These are phyloP conservation scores for Globisporangium nagaii DNA, from an alignment of 352 stramenopile genomes.

Conservation along the genomic window DNA sequence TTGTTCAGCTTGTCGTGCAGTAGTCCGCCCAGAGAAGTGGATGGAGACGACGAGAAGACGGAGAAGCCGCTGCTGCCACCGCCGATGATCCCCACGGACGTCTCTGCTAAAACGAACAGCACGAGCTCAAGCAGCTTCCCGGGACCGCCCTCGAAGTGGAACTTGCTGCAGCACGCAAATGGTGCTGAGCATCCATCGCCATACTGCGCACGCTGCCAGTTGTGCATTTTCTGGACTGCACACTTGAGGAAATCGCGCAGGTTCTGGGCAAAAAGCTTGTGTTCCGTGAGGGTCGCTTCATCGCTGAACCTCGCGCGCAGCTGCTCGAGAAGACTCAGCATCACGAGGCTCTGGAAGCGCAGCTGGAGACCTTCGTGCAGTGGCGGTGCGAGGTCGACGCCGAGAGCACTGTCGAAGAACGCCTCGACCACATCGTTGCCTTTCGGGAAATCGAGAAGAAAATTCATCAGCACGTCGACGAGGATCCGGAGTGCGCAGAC, in stretches of 20 bases:
- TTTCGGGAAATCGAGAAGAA: constrained; percentile 41
- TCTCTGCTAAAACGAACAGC: constrained; percentile 53
- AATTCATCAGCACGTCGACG: constrained; percentile 42
- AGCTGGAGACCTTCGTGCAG: constrained; percentile 43
- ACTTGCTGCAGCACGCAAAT: constrained; percentile 43
- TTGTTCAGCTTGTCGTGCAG: constrained; percentile 50
- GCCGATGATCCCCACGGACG: constrained; percentile 25
- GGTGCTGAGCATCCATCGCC: constrained; percentile 43
- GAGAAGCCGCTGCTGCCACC: constrained; percentile 11
- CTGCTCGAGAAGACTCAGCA: constrained; percentile 48
- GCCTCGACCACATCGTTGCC: constrained; percentile 42
- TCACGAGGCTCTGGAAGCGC: constrained; percentile 45
- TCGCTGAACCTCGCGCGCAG: constrained; percentile 39
- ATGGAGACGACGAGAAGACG: constrained; percentile 4
- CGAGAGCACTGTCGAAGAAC: constrained; percentile 39
- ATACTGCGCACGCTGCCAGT: constrained; percentile 63
- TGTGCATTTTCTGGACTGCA: constrained; percentile 53
- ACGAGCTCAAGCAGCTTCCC: constrained; percentile 49
- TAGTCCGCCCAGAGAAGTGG: constrained; percentile 41
- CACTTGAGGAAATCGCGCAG: constrained; percentile 56
- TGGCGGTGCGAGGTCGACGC: constrained; percentile 25
- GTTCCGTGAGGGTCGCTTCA: constrained; percentile 32
- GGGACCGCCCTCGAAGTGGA: constrained; percentile 52
- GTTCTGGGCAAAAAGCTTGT: constrained; percentile 52
- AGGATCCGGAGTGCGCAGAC: constrained; percentile 34